A percentile compares a stretch with the other conserved stretches of the same genome.
Evolutionary conservation across 2,329 filamentous ascomycete species (phyloP).

Genomic region (Colletotrichum incanum): DNA sequence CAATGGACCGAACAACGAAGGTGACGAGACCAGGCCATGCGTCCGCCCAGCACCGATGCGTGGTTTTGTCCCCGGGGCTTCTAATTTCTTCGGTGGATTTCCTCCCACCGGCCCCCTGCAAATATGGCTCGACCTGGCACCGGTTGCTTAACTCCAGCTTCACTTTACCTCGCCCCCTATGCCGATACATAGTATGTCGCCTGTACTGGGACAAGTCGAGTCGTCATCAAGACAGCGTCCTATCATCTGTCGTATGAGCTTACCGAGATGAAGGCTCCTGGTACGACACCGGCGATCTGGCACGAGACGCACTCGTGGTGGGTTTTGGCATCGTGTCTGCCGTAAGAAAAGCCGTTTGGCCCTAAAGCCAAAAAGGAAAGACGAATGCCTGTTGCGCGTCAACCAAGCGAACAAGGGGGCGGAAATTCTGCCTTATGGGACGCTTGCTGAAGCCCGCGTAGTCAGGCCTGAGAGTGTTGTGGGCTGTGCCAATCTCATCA

Average conservation of each 20-base stretch:
- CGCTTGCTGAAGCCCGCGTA: conserved; percentile 12
- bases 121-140: conserved; percentile 6
- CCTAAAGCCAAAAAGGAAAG: background rate
- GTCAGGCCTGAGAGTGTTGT: conserved; percentile 20
- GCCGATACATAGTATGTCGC: background rate
- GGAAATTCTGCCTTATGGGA: conserved; percentile 26
- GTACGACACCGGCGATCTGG: conserved; percentile 17
- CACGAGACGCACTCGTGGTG: conserved; percentile 7
- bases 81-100: conserved; percentile 11
- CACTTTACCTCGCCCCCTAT: background rate
- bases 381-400: conserved; percentile 27
- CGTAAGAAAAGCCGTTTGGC: background rate
- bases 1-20: conserved; percentile 16
- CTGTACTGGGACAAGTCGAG: background rate
- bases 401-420: conserved; percentile 14
- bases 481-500: conserved; percentile 7
- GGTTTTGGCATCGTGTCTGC: conserved; percentile 2
- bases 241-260: background rate
- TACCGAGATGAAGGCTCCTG: background rate
- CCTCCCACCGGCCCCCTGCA: conserved; percentile 14
- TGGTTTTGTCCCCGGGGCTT: background rate
- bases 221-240: background rate
- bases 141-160: background rate
- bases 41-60: conserved; percentile 22
- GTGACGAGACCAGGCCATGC: conserved; percentile 5